Evolutionary conservation across 1,284 basidiomycete species (phyloP).

Genomic region (Sparassis latifolia): DNA sequence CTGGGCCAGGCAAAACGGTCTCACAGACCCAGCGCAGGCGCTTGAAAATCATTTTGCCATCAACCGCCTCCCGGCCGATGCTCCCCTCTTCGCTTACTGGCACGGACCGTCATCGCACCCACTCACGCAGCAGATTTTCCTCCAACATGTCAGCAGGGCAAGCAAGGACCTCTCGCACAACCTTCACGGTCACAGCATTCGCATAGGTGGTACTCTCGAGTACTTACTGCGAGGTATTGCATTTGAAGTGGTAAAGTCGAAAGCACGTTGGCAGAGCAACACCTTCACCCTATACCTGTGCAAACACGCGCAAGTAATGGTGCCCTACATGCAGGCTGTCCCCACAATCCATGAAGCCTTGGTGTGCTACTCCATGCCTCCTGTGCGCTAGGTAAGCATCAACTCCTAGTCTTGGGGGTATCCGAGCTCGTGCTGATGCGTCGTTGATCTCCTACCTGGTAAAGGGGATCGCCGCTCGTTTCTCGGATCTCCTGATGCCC

Average conservation of each 20-base stretch:
- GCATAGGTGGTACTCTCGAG: background rate
- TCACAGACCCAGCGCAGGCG: background rate
- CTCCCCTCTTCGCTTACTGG: background rate
- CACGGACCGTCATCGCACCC: background rate
- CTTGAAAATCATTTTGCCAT: background rate
- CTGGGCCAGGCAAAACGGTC: background rate
- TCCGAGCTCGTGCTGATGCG: no score
- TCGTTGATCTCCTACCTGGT: no score
- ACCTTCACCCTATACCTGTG: background rate
- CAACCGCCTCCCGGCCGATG: background rate
- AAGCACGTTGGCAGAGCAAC: background rate
- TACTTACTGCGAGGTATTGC: background rate
- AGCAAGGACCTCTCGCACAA: background rate
- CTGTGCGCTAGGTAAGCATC: no score
- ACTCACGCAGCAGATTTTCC: background rate
- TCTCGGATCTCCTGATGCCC: no score
- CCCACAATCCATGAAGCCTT: no score
- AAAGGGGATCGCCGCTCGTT: no score
- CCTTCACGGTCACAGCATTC: background rate
- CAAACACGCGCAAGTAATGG: background rate
- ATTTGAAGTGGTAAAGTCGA: background rate
- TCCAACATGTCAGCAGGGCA: background rate
- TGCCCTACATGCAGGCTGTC: no score
- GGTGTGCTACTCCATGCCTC: no score
- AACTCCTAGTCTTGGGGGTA: no score